phyloP scores from a whole-genome alignment of 2,329 filamentous ascomycete species.

The Penicillium aurantiogriseum region DNA sequence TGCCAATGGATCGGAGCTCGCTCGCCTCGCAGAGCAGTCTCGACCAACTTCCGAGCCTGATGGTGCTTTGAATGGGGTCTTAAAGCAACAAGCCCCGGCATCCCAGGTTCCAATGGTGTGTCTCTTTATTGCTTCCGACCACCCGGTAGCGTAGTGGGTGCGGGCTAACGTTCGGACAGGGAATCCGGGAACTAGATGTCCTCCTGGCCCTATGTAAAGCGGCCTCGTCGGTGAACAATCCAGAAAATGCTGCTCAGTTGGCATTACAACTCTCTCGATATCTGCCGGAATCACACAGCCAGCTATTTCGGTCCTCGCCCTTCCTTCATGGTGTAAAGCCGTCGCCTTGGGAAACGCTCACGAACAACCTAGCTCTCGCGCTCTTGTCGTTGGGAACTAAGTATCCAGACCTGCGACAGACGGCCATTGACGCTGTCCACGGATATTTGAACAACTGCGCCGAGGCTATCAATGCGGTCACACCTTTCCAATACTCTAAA shows the following conservation, averaged over 20 bases:
- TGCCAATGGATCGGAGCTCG: constrained; percentile 34
- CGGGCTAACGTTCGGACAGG: constrained; percentile 51
- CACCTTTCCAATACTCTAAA: constrained; percentile 57
- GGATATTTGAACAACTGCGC: constrained; percentile 71
- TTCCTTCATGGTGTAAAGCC: constrained; percentile 80
- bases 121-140: neutral
- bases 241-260: constrained; percentile 73
- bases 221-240: constrained; percentile 69
- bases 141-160: neutral
- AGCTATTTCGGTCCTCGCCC: constrained; percentile 75
- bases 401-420: constrained; percentile 66
- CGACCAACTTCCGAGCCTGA: constrained; percentile 23
- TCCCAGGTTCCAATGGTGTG: constrained; percentile 43
- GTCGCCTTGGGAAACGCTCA: constrained; percentile 82
- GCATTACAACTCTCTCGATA: constrained; percentile 79
- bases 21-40: constrained; percentile 36
- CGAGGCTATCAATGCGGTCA: constrained; percentile 56
- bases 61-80: constrained; percentile 37
- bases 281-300: constrained; percentile 77
- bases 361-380: constrained; percentile 74
- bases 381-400: constrained; percentile 76
- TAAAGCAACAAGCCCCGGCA: constrained; percentile 37
- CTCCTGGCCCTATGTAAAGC: constrained; percentile 89
- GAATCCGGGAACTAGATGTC: constrained; percentile 85
- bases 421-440: constrained; percentile 65